Conservation (phyloP, 2,329 filamentous ascomycete species). For the Dothistroma septosporum region DNA sequence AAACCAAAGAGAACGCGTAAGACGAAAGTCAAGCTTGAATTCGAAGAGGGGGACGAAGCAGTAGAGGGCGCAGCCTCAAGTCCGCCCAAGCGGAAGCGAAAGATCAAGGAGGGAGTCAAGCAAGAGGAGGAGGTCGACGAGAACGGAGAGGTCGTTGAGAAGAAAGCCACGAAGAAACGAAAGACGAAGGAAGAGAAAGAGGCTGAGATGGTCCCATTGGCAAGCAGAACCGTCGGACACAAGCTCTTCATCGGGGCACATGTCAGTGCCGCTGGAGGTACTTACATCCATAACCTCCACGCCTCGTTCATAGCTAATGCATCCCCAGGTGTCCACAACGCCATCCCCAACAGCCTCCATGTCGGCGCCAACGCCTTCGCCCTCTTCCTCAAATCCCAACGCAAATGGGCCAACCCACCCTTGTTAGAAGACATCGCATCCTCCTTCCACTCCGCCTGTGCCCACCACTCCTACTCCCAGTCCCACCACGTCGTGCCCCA, state of each 20-base stretch:
- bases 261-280: constrained; percentile 83
- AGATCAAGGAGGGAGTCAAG: constrained; percentile 14
- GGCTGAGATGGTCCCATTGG: constrained; percentile 59
- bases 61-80: not conserved
- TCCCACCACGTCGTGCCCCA: constrained; percentile 77
- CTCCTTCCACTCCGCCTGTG: constrained; percentile 66
- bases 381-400: constrained; percentile 91
- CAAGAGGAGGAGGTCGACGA: constrained; percentile 11
- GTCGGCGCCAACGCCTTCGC: constrained; percentile 82
- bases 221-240: constrained; percentile 63
- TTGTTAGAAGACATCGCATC: constrained; percentile 64
- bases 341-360: constrained; percentile 52
- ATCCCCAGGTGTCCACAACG: constrained; percentile 74
- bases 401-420: constrained; percentile 85
- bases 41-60: constrained; percentile 7
- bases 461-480: constrained; percentile 66
- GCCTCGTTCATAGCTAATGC: not conserved
- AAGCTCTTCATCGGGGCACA: constrained; percentile 89
- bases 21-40: constrained; percentile 16
- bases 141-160: constrained; percentile 10
- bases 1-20: constrained; percentile 15
- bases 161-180: constrained; percentile 40
- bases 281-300: not conserved
- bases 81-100: constrained; percentile 13
- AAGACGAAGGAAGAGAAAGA: constrained; percentile 57